Evolutionary conservation across 495 filamentous ascomycete species (phyloP), one percentile per base, ranked within the genome.

Genomic region (Annulohypoxylon nitens): DNA sequence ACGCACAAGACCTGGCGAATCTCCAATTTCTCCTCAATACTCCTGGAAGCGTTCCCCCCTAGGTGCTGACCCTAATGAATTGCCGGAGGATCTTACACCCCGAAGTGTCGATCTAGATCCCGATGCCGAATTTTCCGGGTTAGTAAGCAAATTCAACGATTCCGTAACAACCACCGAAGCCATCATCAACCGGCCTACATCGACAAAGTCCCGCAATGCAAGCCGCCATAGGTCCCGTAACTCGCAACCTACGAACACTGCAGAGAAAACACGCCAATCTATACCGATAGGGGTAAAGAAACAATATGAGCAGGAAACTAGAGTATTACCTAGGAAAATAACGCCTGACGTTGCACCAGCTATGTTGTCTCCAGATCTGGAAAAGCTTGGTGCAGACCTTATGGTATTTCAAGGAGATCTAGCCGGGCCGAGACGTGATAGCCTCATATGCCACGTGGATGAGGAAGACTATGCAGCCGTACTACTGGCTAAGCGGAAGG

Each of bases 341-440:
- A 45, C 61, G 0, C 67, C 61, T 64, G 61, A 45, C 7, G 14
- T 59, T 18, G 7, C 9, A 41, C 37, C 58, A 0, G 37, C 33
- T 14, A 30, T 26, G 18, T 11, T 63, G 14, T 58, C 63, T 36
- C 72, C 72, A 10, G 62, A 75, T 50, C 39, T 75, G 33, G 72
- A 75, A 54, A 75, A 55, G 62, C 39, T 75, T 12, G 72, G 63
- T 16, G 67, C 72, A 41, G 72, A 75, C n/a, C 67, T 75, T 2
- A 70, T 75, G 66, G 62, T 75, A 37, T 75, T 75, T 30, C 48
- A 75, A 61, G 63, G 67, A 20, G 72, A 62, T 8, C 10, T 59
- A 16, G 63, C 67, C 18, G 61, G 72, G 7, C 41, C 51, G 20
- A 63, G 67, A 45, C 72, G 72, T 4, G 72, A 75, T 33, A 70